Conservation (phyloP, 2,329 filamentous ascomycete species). For the Ophiostoma pallidulum region DNA sequence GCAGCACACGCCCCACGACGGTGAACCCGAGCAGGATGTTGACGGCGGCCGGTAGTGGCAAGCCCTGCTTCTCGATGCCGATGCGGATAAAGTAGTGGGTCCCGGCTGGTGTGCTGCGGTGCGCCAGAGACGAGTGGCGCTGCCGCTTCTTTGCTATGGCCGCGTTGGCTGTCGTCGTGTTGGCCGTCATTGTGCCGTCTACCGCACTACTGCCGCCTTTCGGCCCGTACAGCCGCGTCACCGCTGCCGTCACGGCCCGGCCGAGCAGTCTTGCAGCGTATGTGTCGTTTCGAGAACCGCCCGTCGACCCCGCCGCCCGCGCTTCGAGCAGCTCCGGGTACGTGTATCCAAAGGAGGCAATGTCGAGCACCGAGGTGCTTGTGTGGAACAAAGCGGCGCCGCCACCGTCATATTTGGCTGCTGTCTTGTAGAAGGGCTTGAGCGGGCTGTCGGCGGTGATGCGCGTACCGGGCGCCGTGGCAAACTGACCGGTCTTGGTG, state of each 20-base stretch:
- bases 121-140: too few species aligned
- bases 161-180: too few species aligned
- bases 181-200: not conserved
- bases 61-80: not conserved
- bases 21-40: not conserved
- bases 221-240: constrained; percentile 5
- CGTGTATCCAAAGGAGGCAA: constrained; percentile 28
- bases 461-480: constrained; percentile 28
- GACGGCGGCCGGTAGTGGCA: not conserved
- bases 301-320: not conserved
- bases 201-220: not conserved
- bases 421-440: constrained; percentile 35
- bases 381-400: constrained; percentile 38
- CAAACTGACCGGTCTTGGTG: constrained; percentile 25
- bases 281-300: too few species aligned
- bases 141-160: too few species aligned
- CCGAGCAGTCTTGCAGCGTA: not conserved
- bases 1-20: not conserved
- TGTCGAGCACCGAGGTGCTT: constrained; percentile 22
- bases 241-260: not conserved
- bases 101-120: too few species aligned
- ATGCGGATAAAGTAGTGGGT: constrained; percentile 2
- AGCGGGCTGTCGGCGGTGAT: constrained; percentile 34
- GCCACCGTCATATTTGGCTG: constrained; percentile 17
- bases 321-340: constrained; percentile 25